These are phyloP conservation scores for Neurospora sp. DNA, from an alignment of 495 filamentous ascomycete species.

Conservation along the genomic window DNA sequence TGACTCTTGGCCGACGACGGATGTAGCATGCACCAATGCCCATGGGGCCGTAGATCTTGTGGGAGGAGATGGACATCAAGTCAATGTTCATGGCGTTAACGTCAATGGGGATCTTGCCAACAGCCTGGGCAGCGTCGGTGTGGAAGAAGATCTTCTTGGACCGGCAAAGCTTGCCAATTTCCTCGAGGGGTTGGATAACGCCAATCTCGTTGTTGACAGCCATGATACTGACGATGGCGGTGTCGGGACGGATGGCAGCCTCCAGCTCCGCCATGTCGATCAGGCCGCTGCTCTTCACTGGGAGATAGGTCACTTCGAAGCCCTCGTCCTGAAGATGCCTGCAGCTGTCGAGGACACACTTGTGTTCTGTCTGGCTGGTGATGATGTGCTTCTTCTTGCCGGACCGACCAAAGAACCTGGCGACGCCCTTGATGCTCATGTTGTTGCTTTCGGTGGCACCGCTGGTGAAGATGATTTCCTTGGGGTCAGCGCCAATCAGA, in stretches of 20 bases:
- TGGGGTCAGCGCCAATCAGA: slow-evolving; percentile 86
- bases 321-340: slow-evolving; percentile 95
- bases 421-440: slow-evolving; percentile 98
- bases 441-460: slow-evolving; percentile 98
- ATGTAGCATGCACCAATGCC: slow-evolving; percentile 96
- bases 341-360: slow-evolving; percentile 95
- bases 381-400: slow-evolving; percentile 99
- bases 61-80: slow-evolving; percentile 96
- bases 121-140: slow-evolving; percentile 92
- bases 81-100: slow-evolving; percentile 97
- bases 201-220: slow-evolving; percentile 99
- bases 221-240: slow-evolving; percentile 91
- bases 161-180: slow-evolving; percentile 89
- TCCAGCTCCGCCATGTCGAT: slow-evolving; percentile 80
- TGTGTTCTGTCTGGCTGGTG: slow-evolving; percentile 95
- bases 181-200: slow-evolving; percentile 87
- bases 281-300: slow-evolving; percentile 75
- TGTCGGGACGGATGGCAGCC: slow-evolving; percentile 83
- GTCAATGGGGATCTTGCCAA: slow-evolving; percentile 92
- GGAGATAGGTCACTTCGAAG: slow-evolving; percentile 90
- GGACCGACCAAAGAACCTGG: slow-evolving; percentile 80
- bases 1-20: slow-evolving; percentile 79
- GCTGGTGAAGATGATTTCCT: slow-evolving; percentile 98
- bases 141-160: slow-evolving; percentile 95
- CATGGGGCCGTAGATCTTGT: slow-evolving; percentile 98